Conservation (phyloP, 2,329 filamentous ascomycete genomes). For the Aspergillus novofumigatus region DNA sequence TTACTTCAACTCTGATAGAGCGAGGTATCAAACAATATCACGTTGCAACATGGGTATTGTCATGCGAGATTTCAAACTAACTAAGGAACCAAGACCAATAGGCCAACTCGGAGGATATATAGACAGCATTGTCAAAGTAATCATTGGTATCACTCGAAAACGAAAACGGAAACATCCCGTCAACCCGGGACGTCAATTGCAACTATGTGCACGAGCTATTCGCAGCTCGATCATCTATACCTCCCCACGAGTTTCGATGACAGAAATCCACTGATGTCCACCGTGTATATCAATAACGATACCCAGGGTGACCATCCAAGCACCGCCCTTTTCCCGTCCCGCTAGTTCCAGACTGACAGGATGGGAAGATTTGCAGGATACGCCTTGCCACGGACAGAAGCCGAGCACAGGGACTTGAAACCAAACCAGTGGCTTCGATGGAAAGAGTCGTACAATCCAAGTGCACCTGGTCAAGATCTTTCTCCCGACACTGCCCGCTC, state of each 20-base stretch:
- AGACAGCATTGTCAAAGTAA: slow-evolving; percentile 4
- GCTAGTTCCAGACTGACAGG: neutral
- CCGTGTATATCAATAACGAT: neutral
- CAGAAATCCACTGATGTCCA: neutral
- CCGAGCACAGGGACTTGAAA: slow-evolving; percentile 1
- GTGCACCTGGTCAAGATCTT: slow-evolving; percentile 7
- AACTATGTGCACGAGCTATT: slow-evolving; percentile 11
- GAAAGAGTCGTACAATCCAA: neutral
- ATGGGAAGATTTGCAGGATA: neutral
- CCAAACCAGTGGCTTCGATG: slow-evolving; percentile 10
- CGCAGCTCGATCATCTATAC: slow-evolving; percentile 2
- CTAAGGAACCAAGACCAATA: neutral
- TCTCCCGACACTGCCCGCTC: slow-evolving; percentile 7
- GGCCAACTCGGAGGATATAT: slow-evolving; percentile 1
- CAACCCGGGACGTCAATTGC: slow-evolving; percentile 9
- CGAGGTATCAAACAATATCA: neutral
- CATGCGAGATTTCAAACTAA: neutral
- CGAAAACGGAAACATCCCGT: slow-evolving; percentile 6
- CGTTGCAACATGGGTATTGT: neutral
- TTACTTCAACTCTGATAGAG: neutral
- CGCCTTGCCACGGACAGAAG: neutral
- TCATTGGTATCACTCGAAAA: slow-evolving; percentile 13
- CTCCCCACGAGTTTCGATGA: neutral
- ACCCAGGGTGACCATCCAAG: neutral
- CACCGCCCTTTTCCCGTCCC: neutral